Conservation (phyloP, 2,329 filamentous ascomycete species). For the Colletotrichum phormii region DNA sequence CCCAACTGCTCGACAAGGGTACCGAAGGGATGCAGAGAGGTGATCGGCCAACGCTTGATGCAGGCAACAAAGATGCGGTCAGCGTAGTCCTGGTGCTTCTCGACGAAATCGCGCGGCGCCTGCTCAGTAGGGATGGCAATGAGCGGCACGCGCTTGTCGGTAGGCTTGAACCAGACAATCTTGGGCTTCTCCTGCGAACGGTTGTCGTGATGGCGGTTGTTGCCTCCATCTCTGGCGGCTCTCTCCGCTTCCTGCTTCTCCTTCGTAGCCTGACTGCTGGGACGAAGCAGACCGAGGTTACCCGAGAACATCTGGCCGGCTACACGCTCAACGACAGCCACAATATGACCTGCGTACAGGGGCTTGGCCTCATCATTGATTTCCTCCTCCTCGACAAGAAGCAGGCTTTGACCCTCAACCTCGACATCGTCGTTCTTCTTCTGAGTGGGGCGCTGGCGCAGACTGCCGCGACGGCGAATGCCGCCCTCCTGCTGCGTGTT, state of each 20-base stretch:
- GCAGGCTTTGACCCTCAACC: conserved; percentile 95
- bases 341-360: conserved; percentile 94
- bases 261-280: conserved; percentile 98
- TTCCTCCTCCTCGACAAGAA: conserved; percentile 97
- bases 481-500: conserved; percentile 80
- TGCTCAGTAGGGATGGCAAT: conserved; percentile 99
- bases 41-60: conserved; percentile 99
- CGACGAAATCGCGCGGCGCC: conserved; percentile 96
- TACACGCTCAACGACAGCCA: conserved; percentile 96
- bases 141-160: conserved; percentile 96
- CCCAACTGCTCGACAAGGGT: conserved; percentile 97
- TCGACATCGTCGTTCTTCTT: conserved; percentile 99
- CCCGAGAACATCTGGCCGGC: conserved; percentile 99
- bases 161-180: conserved; percentile 99
- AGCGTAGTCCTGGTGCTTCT: conserved; percentile 97
- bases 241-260: conserved; percentile 99
- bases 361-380: conserved; percentile 99
- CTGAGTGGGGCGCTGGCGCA: conserved; percentile 95
- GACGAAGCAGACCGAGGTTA: conserved; percentile 91
- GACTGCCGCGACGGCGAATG: conserved; percentile 90
- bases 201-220: conserved; percentile 78
- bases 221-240: conserved; percentile 85
- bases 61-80: conserved; percentile 98
- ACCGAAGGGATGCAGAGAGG: conserved; percentile 98
- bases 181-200: conserved; percentile 97